Base-by-base conservation (phyloP, 306 rosid species). In the Biancaea sappan region DNA sequence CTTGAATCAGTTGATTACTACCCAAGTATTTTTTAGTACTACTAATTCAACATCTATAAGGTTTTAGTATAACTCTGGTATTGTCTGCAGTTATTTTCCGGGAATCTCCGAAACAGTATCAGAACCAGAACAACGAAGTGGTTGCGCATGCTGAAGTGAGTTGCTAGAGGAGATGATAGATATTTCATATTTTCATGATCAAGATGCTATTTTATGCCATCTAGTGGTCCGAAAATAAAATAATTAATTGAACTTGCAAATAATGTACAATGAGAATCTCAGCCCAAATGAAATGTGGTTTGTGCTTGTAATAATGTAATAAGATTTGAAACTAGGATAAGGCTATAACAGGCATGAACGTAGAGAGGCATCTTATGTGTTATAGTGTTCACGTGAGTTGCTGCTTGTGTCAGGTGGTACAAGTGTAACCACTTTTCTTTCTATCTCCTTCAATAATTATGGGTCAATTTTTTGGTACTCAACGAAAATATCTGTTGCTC, bases 61-160 rank as follows among this genome's bases (percentile, higher is more conserved):
- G n/a, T 43, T 12, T 43, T 43, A 43, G 2, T 19, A 62, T 10
- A 53, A 32, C 18, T 61, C 3, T 64, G 64, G 58, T 74, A 0
- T 4, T 75, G 64, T n/a, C 0, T 62, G 82, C 94, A 94, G 98
- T 69, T 89, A 85, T 86, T 88, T 84, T 77, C 84, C 74, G 18
- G 96, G 97, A 61, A 91, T 94, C 5, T 84, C 97, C 21, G 94
- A 91, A 73, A 71, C 92, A 8, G 82, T 81, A 69, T 89, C 98
- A 40, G 98, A 85, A 64, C 61, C 73, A 37, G 97, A 94, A 34
- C 91, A 83, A 76, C 67, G 87, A 81, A 86, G 89, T 72, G 81
- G 88, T 19, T 91, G 98, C 77, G 91, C 93, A 46, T 94, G 98
- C 77, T 93, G 74, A 84, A 59, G 69, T 64, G 47, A 38, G 21